phyloP scores from a whole-genome alignment of 176 grass and related monocot species.

The Hyparrhenia diplandra region DNA sequence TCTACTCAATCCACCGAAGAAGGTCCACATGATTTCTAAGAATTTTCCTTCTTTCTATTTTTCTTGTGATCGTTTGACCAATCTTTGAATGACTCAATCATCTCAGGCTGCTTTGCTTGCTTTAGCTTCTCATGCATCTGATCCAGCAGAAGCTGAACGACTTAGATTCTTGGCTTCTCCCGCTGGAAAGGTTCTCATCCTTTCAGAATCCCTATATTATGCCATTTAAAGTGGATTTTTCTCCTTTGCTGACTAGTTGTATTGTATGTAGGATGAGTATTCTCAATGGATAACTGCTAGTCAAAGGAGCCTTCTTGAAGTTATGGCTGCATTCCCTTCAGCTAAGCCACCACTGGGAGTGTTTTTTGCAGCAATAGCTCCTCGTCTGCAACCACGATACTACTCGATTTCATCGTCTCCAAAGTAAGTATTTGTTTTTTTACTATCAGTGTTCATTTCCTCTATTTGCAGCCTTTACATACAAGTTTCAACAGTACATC shows the following conservation, averaged over 20 bases:
- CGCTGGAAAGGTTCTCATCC: conserved; percentile 75
- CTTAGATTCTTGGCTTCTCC: conserved; percentile 79
- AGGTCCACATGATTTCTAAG: conserved; percentile 35
- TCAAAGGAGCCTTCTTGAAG: conserved; percentile 93
- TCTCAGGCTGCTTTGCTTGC: conserved; percentile 76
- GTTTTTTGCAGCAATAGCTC: conserved; percentile 73
- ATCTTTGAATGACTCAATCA: neutral
- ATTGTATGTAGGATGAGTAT: conserved; percentile 69
- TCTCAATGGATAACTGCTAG: conserved; percentile 82
- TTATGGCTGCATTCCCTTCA: conserved; percentile 81
- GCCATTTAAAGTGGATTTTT: neutral
- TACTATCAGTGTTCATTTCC: neutral
- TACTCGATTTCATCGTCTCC: conserved; percentile 96
- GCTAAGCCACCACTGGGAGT: conserved; percentile 78
- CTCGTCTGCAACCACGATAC: conserved; percentile 77
- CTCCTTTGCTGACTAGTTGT: conserved; percentile 1
- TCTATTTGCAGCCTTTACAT: neutral
- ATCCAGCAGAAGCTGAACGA: conserved; percentile 60
- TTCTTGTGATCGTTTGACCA: conserved; percentile 13
- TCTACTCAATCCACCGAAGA: conserved; percentile 75
- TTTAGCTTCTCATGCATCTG: conserved; percentile 76
- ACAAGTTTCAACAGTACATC: neutral
- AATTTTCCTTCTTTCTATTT: conserved; percentile 15
- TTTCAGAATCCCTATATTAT: neutral
- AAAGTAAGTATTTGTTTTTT: conserved; percentile 44